Evolutionary conservation across 345 rosid species (phyloP), one percentile per base, ranked within the genome.

Genomic region (Aethionema arabicum): DNA sequence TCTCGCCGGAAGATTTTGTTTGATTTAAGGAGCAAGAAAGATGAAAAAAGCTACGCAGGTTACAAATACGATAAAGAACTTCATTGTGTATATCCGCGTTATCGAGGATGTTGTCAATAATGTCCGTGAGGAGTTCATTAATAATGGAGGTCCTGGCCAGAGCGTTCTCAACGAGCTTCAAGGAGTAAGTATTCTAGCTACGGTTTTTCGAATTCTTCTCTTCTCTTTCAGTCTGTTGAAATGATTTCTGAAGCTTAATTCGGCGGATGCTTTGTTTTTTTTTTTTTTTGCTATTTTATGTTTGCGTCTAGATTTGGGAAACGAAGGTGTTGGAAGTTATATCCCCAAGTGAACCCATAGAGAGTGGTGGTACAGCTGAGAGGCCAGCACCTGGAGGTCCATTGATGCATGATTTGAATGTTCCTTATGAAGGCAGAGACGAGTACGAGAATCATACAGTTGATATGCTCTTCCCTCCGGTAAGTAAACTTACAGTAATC

Each of bases 371-470:
- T 8, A 71, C 86, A 1, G 78, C 66, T 37, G 64, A 75, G 15
- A 90, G 79, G 85, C 69, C 78, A 2, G 67, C 75, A 2, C 81
- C 86, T 8, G 96, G 90, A 29, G 88, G 81, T 43, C 77, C 77
- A 12, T 52, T 82, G 49, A 80, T 88, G 36, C 97, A 86, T 41
- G 99, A 95, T 73, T 88, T 95, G 33, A 95, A 95, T 79, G 99
- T 87, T 11, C 99, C 99, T 0, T 95, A 95, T 56, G 89, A 95
- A 62, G 97, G 87, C 51, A 72, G 88, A 0, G 97, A 95, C 75
- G 99, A 95, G 75, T 95, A 82, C 11, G 96, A 95, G 76, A 95
- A 97, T 51, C 99, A 97, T 30, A 95, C 99, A 0, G 92, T 91
- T 60, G 99, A 90, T 54, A 84, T 95, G 63, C 92, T 90, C 47